phyloP scores from a whole-genome alignment of 2,329 filamentous ascomycete species.

The Periconia sp. region DNA sequence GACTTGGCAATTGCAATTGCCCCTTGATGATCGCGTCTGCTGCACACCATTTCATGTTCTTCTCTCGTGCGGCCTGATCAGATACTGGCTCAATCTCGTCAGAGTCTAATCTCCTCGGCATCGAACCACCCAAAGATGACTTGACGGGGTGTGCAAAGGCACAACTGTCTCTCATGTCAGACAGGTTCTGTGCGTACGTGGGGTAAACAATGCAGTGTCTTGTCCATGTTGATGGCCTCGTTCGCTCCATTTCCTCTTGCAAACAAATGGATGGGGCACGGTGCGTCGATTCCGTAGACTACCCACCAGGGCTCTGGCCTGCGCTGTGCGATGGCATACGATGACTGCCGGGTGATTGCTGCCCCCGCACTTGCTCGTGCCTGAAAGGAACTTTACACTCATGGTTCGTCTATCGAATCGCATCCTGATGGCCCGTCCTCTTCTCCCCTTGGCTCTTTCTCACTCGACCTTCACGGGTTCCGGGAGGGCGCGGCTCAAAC shows the following conservation, averaged over 20 bases:
- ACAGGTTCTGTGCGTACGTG: background rate
- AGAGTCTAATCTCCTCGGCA: background rate
- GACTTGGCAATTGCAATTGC: too few relatives aligned
- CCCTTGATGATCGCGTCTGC: background rate
- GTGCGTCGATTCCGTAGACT: background rate
- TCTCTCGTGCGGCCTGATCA: background rate
- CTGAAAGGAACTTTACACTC: background rate
- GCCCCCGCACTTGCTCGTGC: background rate
- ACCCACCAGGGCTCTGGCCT: background rate
- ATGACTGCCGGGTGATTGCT: background rate
- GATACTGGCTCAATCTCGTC: background rate
- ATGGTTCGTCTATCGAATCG: background rate
- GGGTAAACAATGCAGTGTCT: background rate
- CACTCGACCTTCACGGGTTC: background rate
- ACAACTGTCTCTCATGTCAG: background rate
- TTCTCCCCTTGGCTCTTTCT: background rate
- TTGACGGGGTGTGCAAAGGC: background rate
- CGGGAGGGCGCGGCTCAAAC: background rate
- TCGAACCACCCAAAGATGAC: background rate
- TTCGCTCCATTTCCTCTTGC: background rate
- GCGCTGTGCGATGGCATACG: background rate
- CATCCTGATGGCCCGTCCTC: background rate
- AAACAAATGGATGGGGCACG: background rate
- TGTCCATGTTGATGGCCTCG: background rate
- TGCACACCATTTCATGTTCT: background rate